A percentile compares a stretch with the other conserved stretches of the same genome.
Evolutionary conservation across 257 asterid genomes (phyloP).

Genomic region (Penstemon eatonii): DNA sequence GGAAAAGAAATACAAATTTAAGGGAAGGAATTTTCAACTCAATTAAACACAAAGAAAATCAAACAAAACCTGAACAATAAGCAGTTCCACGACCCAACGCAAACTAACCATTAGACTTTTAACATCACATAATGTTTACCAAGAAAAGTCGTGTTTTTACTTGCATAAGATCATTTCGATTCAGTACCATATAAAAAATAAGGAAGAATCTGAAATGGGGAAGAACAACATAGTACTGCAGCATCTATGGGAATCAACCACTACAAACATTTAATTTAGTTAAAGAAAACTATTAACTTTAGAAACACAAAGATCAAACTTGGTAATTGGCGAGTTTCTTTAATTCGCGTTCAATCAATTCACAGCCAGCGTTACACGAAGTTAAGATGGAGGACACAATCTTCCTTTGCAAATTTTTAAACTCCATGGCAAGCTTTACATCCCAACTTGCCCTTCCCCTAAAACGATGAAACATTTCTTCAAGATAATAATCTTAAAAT

Average conservation of each 20-base stretch:
- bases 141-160: background rate
- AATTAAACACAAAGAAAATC: no score
- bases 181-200: background rate
- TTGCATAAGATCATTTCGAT: background rate
- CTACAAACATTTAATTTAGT: background rate
- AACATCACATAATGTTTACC: background rate
- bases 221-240: background rate
- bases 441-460: conserved; percentile 69
- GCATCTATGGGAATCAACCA: background rate
- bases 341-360: conserved; percentile 56
- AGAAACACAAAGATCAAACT: conserved; percentile 2
- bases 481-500: conserved; percentile 4
- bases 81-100: no score
- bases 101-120: background rate
- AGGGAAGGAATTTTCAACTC: no score
- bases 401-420: conserved; percentile 61
- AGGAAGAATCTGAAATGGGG: background rate
- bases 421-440: conserved; percentile 67
- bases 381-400: conserved; percentile 59
- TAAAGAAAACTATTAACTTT: background rate
- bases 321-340: conserved; percentile 24
- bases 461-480: conserved; percentile 8
- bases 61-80: no score
- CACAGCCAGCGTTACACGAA: conserved; percentile 65
- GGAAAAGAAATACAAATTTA: no score